Base-by-base conservation (phyloP, 148 eudicot genomes). In the Silene conica region DNA sequence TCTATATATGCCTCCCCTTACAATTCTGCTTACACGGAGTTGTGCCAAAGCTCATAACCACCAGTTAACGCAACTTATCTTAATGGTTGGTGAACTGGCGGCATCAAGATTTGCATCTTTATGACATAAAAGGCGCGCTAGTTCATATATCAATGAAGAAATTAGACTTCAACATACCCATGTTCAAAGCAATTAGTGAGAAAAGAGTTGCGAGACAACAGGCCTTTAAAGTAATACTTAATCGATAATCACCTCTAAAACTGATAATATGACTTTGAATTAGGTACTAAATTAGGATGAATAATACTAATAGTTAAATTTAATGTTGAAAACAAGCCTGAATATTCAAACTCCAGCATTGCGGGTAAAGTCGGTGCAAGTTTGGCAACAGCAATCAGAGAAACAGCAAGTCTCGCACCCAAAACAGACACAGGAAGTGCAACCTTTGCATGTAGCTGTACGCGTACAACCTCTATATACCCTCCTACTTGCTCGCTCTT, bases 391-490 rank as follows among this genome's bases (percentile, higher is more conserved):
- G 74, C 96, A 90, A 72, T 88, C 88, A 45, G 86, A 74, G 79
- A 90, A 90, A 52, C 96, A 87, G 72, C 96, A 90, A 72, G 73
- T 77, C 23, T 81, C 80, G 60, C 96, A 90, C 22, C 96, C 90
- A 13, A 90, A 88, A 67, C 96, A 90, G 34, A 88, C 92, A 46
- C 96, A 90, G 68, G 87, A 85, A 6, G 85, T 84, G 85, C 96
- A 90, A 0, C 96, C 96, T 75, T 46, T 74, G 80, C 96, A 90
- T 19, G 86, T 82, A 31, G 88, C 78, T 23, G 79, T 75, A 19
- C 83, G 83, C 8, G 82, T 46, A 79, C 96, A 90, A 5, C 92
- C 89, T 72, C 86, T 83, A 64, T 82, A 85, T 8, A 82, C 81
- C 71, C 82, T 85, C 43, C 96, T 80, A 71, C 87, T 86, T 19